phyloP scores from a whole-genome alignment of 805 yeast genomes.

The Lachancea lanzarotensis region DNA sequence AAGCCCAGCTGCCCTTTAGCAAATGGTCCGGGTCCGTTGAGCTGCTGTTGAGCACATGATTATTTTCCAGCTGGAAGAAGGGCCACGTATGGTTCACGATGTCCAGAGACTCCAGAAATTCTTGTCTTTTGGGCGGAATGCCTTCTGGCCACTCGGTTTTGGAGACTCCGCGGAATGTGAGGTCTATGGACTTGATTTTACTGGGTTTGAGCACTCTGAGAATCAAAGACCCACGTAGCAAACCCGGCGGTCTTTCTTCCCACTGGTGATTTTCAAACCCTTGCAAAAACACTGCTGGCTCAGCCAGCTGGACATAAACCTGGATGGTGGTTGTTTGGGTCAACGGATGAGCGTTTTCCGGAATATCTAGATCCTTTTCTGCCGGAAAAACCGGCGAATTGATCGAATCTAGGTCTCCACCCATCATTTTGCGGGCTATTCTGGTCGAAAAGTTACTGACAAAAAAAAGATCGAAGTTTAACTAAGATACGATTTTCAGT shows the following conservation, averaged over 20 bases:
- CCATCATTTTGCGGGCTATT: constrained; percentile 3
- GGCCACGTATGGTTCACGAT: constrained; percentile 87
- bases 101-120: constrained; percentile 56
- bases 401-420: constrained; percentile 19
- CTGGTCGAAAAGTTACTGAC: not conserved
- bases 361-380: constrained; percentile 44
- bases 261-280: constrained; percentile 70
- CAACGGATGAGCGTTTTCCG: constrained; percentile 39
- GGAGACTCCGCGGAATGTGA: constrained; percentile 60
- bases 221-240: constrained; percentile 74
- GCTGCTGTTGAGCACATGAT: constrained; percentile 18
- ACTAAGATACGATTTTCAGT: too few relatives aligned
- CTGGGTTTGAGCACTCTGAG: constrained; percentile 64
- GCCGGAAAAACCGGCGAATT: constrained; percentile 45
- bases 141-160: constrained; percentile 98
- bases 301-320: constrained; percentile 70
- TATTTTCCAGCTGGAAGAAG: constrained; percentile 57
- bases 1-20: constrained; percentile 21
- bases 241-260: constrained; percentile 61
- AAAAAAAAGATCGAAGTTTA: too few relatives aligned
- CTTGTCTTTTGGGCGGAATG: constrained; percentile 79
- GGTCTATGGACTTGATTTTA: constrained; percentile 55
- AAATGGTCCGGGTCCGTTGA: constrained; percentile 13
- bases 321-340: constrained; percentile 61
- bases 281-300: constrained; percentile 69